phyloP scores from a whole-genome alignment of 768 basidiomycete species.

The Mycena olivaceomarginata region DNA sequence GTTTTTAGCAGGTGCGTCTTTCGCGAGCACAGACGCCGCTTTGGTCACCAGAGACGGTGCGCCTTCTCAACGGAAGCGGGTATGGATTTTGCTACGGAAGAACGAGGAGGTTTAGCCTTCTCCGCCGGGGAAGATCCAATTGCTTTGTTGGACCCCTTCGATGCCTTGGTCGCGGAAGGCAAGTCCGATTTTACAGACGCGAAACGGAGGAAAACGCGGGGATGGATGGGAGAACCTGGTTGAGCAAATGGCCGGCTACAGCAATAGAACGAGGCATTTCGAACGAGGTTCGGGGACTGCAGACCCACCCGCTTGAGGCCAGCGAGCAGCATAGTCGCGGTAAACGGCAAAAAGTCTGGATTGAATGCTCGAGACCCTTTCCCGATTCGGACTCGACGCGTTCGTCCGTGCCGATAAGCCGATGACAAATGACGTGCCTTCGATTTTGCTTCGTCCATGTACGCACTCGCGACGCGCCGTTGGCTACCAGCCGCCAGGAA shows the following conservation, averaged over 20 bases:
- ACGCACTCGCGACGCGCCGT: slow-evolving; percentile 59
- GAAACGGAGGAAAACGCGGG: slow-evolving; percentile 36
- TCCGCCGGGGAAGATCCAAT: slow-evolving; percentile 1
- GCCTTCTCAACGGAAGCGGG: slow-evolving; percentile 32
- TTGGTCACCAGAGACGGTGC: slow-evolving; percentile 38
- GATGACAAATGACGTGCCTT: slow-evolving; percentile 10
- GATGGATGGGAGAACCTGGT: slow-evolving; percentile 20
- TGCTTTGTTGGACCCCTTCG: slow-evolving; percentile 2
- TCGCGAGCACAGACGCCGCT: slow-evolving; percentile 35
- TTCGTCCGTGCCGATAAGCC: not conserved
- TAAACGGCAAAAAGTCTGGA: slow-evolving; percentile 1
- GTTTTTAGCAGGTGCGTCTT: slow-evolving; percentile 9
- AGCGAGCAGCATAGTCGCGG: slow-evolving; percentile 21
- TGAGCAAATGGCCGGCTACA: slow-evolving; percentile 22
- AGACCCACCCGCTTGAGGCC: slow-evolving; percentile 28
- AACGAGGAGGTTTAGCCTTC: not conserved
- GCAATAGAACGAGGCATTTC: slow-evolving; percentile 25
- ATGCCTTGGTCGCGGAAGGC: slow-evolving; percentile 22
- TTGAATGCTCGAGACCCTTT: not conserved
- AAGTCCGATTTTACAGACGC: slow-evolving; percentile 42
- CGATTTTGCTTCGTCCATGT: slow-evolving; percentile 46
- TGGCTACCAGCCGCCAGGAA: slow-evolving; percentile 50
- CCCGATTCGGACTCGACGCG: slow-evolving; percentile 16
- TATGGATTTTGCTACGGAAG: slow-evolving; percentile 21
- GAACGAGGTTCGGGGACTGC: slow-evolving; percentile 8